A percentile compares a stretch with the other conserved stretches of the same genome.
Evolutionary conservation across 352 stramenopile genomes (phyloP).

Genomic region (Saprolegnia parasitica): DNA sequence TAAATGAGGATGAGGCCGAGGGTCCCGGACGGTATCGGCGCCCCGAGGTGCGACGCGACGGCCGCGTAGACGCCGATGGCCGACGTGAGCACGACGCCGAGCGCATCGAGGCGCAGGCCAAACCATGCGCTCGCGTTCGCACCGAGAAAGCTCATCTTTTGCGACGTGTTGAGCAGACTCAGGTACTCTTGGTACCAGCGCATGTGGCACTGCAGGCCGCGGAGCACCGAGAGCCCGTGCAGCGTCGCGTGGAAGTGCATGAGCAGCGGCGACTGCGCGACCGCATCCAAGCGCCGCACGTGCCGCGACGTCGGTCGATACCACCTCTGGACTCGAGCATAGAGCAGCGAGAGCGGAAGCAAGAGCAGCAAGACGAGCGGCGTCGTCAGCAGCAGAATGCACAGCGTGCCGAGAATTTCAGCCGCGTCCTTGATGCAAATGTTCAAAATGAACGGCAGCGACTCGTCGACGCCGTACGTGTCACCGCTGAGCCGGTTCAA

Average conservation of each 20-base stretch:
- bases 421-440: constrained; percentile 81
- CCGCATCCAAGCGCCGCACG: constrained; percentile 57
- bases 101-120: constrained; percentile 72
- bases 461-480: constrained; percentile 83
- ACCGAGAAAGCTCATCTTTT: constrained; percentile 68
- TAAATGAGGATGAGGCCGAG: constrained; percentile 89
- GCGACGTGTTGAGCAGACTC: constrained; percentile 49
- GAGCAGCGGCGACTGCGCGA: constrained; percentile 66
- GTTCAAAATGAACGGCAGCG: constrained; percentile 85
- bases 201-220: constrained; percentile 44
- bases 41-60: constrained; percentile 50
- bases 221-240: constrained; percentile 59
- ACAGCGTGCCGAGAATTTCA: constrained; percentile 62
- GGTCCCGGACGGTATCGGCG: constrained; percentile 54
- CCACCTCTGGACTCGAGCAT: constrained; percentile 50
- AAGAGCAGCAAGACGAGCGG: constrained; percentile 70
- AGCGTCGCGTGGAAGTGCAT: constrained; percentile 69
- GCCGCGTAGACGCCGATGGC: constrained; percentile 79
- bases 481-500: constrained; percentile 75
- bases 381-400: constrained; percentile 76
- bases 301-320: constrained; percentile 76
- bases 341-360: constrained; percentile 58
- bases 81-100: constrained; percentile 78
- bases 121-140: constrained; percentile 81
- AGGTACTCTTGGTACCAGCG: constrained; percentile 47